Base-by-base conservation (phyloP, 2,329 filamentous ascomycete genomes). In the Clonostachys rosea region DNA sequence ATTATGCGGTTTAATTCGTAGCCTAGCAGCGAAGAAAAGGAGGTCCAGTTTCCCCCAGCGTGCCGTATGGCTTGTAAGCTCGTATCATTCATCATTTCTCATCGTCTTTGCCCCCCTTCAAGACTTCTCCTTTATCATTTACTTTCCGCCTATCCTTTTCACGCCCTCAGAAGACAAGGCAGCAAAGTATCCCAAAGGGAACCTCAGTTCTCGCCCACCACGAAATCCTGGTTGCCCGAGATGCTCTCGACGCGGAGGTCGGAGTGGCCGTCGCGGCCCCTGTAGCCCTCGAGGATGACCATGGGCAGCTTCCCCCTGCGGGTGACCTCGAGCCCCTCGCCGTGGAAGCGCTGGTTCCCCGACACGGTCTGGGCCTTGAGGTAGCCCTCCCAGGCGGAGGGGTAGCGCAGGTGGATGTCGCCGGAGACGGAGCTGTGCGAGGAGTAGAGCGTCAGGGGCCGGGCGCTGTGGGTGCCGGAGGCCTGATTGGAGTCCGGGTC, bases 341-440 rank as follows among this genome's bases (percentile, higher is more conserved):
- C 78, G 17, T 45, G 50, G 8, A 72, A 59, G 3, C 49, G 46
- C 33, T 78, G 59, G 10, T 47, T 52, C 3, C 75, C 75, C 20
- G 67, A 67, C 14, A 72, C 59, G 16, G 67, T 66, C 49, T 64
- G 47, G 12, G 71, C 66, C 10, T 50, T 50, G 34, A 79, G 58
- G 17, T 53, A 52, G 13, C 78, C 78, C 51, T 73, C 70, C 78
- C 78, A 81, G 3, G 67, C 61, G 18, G 54, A 55, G 1, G 78
- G 77, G 52, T 78, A 79, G 14, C 44, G 50, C 18, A 80, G 59
- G 13, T 54, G 55, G 43, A 78, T 53, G 34, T 56, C 43, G 7
- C 74, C 76, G 46, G 71, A 75, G 10, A 74, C 67, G 39, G 70
- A 69, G 18, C 50, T 60, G 59, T 81, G 76, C 7, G 54, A 51